Base-by-base conservation (phyloP, 768 basidiomycete species). In the Leccinum disarticulatum region DNA sequence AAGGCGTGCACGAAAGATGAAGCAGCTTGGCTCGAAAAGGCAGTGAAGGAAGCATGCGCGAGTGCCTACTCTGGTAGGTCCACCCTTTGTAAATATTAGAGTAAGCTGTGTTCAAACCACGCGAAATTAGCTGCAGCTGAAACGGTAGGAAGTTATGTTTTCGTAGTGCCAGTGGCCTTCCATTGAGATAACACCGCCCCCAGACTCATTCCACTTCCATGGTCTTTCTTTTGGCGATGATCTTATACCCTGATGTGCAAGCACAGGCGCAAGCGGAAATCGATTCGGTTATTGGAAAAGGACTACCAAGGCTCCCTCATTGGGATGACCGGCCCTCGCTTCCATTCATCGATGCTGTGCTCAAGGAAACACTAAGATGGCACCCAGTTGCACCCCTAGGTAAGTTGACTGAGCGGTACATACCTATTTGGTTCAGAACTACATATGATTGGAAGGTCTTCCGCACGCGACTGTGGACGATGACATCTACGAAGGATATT, bases 401-500 rank as follows among this genome's bases (percentile, higher is more conserved):
- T 61, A 47, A 58, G 58, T 35, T 7, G 25, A 30, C 25, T 19
- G 31, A 25, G 4, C 19, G 4, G 19, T 25, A 51, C 57, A 38
- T 36, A 6, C 28, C 2, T 3, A 14, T 14, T 14, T 0, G 13
- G 9, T 10, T 22, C 22, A 17, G 14, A 36, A 46, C 1, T 54
- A 36, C 14, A 36, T 15, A 43, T 52, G 33, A 54, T 25, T 27
- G 19, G 22, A 47, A 69, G 73, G 70, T 5, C 57, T 74, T n/a
- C 70, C 73, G 6, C 77, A 76, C 51, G 61, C 66, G 14, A 60
- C 67, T 4, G 76, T 77, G 2, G 65, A 74, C 38, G 77, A 80
- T 55, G 80, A 79, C 53, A 56, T 74, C n/a, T 80, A 81, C 58
- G 69, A 75, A 50, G 76, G 78, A 22, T 80, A 80, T 56, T 62